phyloP scores from a whole-genome alignment of 2,329 filamentous ascomycete genomes.

The Dactylellina haptotyla region DNA sequence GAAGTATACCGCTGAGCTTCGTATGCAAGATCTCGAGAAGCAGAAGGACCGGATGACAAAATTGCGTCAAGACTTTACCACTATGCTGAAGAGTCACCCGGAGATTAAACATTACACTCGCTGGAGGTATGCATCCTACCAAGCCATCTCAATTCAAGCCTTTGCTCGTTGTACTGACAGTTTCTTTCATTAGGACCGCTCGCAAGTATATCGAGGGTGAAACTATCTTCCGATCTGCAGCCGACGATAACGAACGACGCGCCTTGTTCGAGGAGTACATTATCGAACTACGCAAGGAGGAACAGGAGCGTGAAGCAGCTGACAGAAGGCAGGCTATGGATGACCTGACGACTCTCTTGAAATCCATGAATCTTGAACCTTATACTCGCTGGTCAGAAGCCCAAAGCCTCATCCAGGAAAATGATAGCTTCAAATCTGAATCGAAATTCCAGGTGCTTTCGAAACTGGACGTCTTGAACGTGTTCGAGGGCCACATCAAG shows the following conservation, averaged over 20 bases:
- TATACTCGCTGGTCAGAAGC: constrained; percentile 96
- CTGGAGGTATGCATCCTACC: constrained; percentile 72
- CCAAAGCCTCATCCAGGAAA: constrained; percentile 80
- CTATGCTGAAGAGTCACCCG: constrained; percentile 94
- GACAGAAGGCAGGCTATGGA: constrained; percentile 84
- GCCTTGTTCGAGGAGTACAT: constrained; percentile 96
- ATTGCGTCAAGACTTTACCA: constrained; percentile 90
- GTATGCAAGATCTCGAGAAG: constrained; percentile 90
- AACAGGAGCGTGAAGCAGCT: constrained; percentile 78
- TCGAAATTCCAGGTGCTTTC: constrained; percentile 85
- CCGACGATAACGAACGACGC: constrained; percentile 84
- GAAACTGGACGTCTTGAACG: constrained; percentile 88
- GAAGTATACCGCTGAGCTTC: constrained; percentile 90
- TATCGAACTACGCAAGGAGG: constrained; percentile 79
- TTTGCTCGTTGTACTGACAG: background rate
- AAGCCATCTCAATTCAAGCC: background rate
- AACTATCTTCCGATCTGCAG: constrained; percentile 91
- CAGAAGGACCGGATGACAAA: constrained; percentile 93
- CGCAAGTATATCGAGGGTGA: constrained; percentile 93
- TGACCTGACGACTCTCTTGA: constrained; percentile 79
- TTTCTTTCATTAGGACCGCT: constrained; percentile 68
- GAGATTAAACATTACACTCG: constrained; percentile 97
- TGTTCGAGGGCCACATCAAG: constrained; percentile 96
- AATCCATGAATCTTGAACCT: constrained; percentile 83
- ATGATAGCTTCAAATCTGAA: constrained; percentile 79